Base-by-base conservation (phyloP, 768 basidiomycete species). In the Baorangia bicolor region DNA sequence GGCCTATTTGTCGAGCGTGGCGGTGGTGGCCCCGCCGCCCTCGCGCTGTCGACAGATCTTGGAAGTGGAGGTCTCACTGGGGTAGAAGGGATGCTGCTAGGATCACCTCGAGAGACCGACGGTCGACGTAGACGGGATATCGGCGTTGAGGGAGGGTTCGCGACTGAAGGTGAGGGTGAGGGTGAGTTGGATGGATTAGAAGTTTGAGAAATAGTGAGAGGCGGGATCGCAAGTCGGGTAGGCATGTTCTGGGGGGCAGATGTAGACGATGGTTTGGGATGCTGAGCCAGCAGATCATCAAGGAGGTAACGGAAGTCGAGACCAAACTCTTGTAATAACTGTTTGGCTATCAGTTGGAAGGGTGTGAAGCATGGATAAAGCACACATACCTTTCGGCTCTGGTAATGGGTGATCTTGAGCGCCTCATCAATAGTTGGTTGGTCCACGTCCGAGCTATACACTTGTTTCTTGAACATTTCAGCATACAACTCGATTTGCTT, bases 261-360 rank as follows among this genome's bases (percentile, higher is more conserved):
- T 43, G 23, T 53, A 45, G 67, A 52, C 20, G 52, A 48, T 13
- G 75, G 66, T 62, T 80, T 81, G 2, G 83, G 81, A 21, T 77
- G 71, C 51, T 80, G 79, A 13, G 78, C 72, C 2, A 92, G 77
- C 4, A 90, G 75, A n/a, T 81, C 78, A 33, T 92, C 86, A n/a
- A 98, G 77, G n/a, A 96, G 77, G 75, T 88, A 94, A 23, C 89
- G 88, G 69, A 98, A 97, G 74, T 97, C 95, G 34, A 98, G 84
- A 2, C 95, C 95, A 65, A 87, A 93, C 64, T 98, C 95, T 75
- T 93, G 87, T 7, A 98, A 78, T 16, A 96, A 82, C 90, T 93
- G 60, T 16, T 45, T 0, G 54, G 9, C 3, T 21, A 38, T 61
- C 41, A 57, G 49, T n/a, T 11, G 11, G 31, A 23, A 43, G 11